Evolutionary conservation across 495 filamentous ascomycete genomes (phyloP).

Genomic region (Aspergillus indologenus): DNA sequence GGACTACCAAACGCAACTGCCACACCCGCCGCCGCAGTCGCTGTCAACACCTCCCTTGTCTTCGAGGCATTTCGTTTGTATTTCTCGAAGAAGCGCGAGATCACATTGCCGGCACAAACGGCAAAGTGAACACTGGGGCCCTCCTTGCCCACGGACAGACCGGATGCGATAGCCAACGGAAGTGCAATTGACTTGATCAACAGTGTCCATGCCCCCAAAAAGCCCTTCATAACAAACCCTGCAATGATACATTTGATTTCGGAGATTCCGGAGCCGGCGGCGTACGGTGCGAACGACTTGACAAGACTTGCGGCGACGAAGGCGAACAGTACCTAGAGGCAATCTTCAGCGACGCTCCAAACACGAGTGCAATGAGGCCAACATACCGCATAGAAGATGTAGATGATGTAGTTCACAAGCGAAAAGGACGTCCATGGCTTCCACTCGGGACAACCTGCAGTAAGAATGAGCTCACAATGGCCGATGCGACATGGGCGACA

Average conservation of each 20-base stretch:
- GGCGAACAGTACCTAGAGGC: slow-evolving; percentile 70
- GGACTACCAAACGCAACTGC: slow-evolving; percentile 97
- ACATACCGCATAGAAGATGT: slow-evolving; percentile 80
- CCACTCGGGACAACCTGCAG: slow-evolving; percentile 80
- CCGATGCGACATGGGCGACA: background rate
- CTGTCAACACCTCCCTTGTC: slow-evolving; percentile 90
- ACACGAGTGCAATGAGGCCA: slow-evolving; percentile 15
- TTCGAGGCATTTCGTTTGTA: slow-evolving; percentile 93
- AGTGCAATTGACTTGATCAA: slow-evolving; percentile 91
- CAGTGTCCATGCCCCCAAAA: slow-evolving; percentile 87
- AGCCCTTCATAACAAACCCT: slow-evolving; percentile 99
- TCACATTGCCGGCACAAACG: slow-evolving; percentile 96
- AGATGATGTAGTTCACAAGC: slow-evolving; percentile 81
- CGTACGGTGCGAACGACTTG: slow-evolving; percentile 92
- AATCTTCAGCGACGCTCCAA: slow-evolving; percentile 10
- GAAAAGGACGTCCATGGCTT: slow-evolving; percentile 78
- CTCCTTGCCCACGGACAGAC: slow-evolving; percentile 94
- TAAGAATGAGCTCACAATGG: slow-evolving; percentile 6
- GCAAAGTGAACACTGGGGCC: slow-evolving; percentile 98
- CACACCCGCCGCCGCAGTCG: slow-evolving; percentile 91
- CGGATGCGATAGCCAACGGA: slow-evolving; percentile 90
- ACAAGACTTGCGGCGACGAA: slow-evolving; percentile 80
- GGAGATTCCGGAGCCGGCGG: slow-evolving; percentile 94
- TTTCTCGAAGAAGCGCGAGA: slow-evolving; percentile 88
- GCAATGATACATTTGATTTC: slow-evolving; percentile 99